These are phyloP conservation scores for Sanchytrium tribonematis DNA, from an alignment of 371 early-diverging fungal genomes.

Conservation along the genomic window DNA sequence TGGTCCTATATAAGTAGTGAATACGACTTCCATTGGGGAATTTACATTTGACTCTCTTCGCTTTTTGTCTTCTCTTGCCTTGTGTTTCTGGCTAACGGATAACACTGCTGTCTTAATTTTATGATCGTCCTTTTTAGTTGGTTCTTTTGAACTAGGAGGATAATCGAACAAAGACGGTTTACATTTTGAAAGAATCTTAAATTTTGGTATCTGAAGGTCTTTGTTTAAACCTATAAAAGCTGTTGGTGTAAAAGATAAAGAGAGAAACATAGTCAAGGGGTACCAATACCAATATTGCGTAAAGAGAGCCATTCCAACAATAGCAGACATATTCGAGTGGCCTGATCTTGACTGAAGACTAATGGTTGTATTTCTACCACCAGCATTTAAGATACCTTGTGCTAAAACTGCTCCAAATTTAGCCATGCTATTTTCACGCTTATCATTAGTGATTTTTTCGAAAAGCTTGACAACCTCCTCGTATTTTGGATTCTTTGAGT, in stretches of 20 bases:
- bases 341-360: slow-evolving; percentile 65
- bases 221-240: slow-evolving; percentile 74
- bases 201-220: slow-evolving; percentile 52
- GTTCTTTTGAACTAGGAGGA: slow-evolving; percentile 47
- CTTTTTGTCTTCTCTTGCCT: slow-evolving; percentile 20
- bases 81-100: slow-evolving; percentile 75
- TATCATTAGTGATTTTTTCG: slow-evolving; percentile 63
- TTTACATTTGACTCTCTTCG: not conserved
- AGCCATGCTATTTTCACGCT: slow-evolving; percentile 72
- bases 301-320: slow-evolving; percentile 86
- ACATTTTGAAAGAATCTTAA: slow-evolving; percentile 51
- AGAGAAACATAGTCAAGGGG: slow-evolving; percentile 79
- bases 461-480: slow-evolving; percentile 45
- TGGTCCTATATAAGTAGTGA: not conserved
- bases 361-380: slow-evolving; percentile 85
- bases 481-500: slow-evolving; percentile 31
- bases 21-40: slow-evolving; percentile 4
- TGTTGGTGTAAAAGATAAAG: slow-evolving; percentile 76
- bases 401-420: slow-evolving; percentile 93
- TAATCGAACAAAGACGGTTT: slow-evolving; percentile 71
- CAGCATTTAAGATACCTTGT: slow-evolving; percentile 92
- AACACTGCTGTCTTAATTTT: slow-evolving; percentile 74
- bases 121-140: slow-evolving; percentile 17
- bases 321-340: slow-evolving; percentile 63
- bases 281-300: slow-evolving; percentile 99